Conservation (phyloP, 768 basidiomycete species). For the Paxillus ammoniavirescens region DNA sequence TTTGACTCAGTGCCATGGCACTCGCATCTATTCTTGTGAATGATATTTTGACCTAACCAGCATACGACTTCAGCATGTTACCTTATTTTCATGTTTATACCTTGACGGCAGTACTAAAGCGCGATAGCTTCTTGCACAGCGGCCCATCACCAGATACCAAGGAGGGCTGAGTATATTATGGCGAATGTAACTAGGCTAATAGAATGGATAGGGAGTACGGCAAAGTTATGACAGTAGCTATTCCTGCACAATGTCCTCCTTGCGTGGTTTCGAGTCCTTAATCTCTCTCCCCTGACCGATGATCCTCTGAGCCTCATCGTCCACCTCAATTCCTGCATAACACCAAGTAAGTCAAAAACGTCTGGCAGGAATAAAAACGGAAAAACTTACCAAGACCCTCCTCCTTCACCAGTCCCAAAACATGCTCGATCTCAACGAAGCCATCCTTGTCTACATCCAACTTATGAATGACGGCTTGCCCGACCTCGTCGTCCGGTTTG, state of each 20-base stretch:
- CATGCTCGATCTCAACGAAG: conserved; percentile 93
- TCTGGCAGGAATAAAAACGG: neutral
- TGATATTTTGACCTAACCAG: neutral
- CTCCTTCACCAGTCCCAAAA: conserved; percentile 83
- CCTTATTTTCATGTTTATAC: neutral
- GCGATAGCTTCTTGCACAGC: too few relatives aligned
- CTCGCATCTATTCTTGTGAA: neutral
- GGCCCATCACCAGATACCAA: neutral
- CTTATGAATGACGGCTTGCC: conserved; percentile 85
- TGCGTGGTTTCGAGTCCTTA: conserved; percentile 76
- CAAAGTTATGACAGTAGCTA: conserved; percentile 22
- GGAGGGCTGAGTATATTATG: conserved; percentile 1
- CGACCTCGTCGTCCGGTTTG: conserved; percentile 85
- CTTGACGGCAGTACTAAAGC: neutral
- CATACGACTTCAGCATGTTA: neutral
- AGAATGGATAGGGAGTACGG: too few relatives aligned
- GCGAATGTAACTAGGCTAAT: conserved; percentile 7
- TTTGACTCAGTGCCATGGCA: too few relatives aligned
- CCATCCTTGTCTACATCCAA: conserved; percentile 96
- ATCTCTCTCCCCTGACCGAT: conserved; percentile 84
- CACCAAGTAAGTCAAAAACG: conserved; percentile 5
- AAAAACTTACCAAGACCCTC: conserved; percentile 69
- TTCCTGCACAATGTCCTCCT: conserved; percentile 94
- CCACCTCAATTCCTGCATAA: conserved; percentile 69
- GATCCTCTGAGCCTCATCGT: conserved; percentile 80